Evolutionary conservation across 2,329 filamentous ascomycete genomes (phyloP).

Genomic region (Trichophyton benhamiae): DNA sequence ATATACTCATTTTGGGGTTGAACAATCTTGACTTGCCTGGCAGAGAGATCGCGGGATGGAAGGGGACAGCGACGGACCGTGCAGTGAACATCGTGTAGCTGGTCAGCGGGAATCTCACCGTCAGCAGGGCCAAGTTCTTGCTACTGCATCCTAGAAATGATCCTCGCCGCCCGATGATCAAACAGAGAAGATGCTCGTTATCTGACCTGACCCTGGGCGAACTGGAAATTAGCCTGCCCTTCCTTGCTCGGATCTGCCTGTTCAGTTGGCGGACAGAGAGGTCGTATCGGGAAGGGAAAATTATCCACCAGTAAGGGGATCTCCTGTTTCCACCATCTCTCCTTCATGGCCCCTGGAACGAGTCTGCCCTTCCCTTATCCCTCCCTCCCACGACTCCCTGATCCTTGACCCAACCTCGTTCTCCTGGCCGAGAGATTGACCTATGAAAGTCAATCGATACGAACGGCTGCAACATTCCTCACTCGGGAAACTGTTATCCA

Average conservation of each 20-base stretch:
- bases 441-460: conserved; percentile 1
- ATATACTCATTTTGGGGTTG: not conserved
- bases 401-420: not conserved
- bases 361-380: not conserved
- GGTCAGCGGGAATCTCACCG: not conserved
- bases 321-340: not conserved
- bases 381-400: not conserved
- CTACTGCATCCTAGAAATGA: not conserved
- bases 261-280: not conserved
- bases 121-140: not conserved
- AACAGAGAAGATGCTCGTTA: not conserved
- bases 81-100: not conserved
- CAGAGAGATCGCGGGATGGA: not conserved
- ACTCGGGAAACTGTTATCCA: not conserved
- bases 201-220: not conserved
- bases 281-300: conserved; percentile 4
- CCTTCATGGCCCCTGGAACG: not conserved
- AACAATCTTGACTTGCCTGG: not conserved
- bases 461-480: not conserved
- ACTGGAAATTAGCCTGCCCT: conserved; percentile 1
- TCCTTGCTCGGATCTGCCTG: not conserved
- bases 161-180: not conserved
- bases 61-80: not conserved
- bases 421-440: not conserved
- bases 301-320: conserved; percentile 2